Evolutionary conservation across 345 rosid genomes (phyloP).

Genomic region (Pistacia vera): DNA sequence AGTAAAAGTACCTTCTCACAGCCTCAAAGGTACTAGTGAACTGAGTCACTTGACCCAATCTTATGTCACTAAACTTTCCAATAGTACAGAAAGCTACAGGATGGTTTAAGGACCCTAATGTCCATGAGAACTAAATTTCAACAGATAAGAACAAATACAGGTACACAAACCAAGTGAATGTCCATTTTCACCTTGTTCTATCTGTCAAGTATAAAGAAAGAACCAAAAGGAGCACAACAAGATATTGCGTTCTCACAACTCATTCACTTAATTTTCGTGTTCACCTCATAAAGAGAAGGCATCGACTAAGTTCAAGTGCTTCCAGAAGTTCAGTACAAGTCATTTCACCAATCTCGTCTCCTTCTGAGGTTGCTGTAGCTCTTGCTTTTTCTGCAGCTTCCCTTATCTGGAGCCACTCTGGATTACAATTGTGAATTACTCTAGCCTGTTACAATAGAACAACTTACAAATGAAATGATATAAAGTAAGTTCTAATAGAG

Average conservation of each 20-base stretch:
- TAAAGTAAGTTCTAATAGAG: constrained; percentile 5
- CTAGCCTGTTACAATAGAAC: constrained; percentile 64
- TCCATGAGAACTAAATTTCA: not conserved
- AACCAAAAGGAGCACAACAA: constrained; percentile 8
- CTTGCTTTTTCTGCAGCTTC: constrained; percentile 95
- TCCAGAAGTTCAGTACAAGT: constrained; percentile 96
- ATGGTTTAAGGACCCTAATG: not conserved
- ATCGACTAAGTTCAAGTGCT: constrained; percentile 98
- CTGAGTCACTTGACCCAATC: not conserved
- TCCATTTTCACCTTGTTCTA: not conserved
- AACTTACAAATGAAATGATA: constrained; percentile 15
- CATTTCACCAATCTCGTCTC: constrained; percentile 87
- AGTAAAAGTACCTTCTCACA: not conserved
- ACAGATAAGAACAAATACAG: not conserved
- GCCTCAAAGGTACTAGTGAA: not conserved
- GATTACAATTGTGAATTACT: constrained; percentile 82
- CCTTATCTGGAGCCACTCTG: constrained; percentile 88
- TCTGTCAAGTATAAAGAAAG: not conserved
- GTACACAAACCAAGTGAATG: not conserved
- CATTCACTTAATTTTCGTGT: not conserved
- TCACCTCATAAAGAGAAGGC: constrained; percentile 96
- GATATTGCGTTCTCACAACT: not conserved
- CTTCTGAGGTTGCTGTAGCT: constrained; percentile 65
- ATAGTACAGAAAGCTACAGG: not conserved
- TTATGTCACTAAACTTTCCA: not conserved